Percentiles rank a stretch among this genome's conserved stretches.
These are phyloP conservation scores for Colletotrichum eremochloae DNA, from an alignment of 2,329 filamentous ascomycete genomes.

Conservation along the genomic window DNA sequence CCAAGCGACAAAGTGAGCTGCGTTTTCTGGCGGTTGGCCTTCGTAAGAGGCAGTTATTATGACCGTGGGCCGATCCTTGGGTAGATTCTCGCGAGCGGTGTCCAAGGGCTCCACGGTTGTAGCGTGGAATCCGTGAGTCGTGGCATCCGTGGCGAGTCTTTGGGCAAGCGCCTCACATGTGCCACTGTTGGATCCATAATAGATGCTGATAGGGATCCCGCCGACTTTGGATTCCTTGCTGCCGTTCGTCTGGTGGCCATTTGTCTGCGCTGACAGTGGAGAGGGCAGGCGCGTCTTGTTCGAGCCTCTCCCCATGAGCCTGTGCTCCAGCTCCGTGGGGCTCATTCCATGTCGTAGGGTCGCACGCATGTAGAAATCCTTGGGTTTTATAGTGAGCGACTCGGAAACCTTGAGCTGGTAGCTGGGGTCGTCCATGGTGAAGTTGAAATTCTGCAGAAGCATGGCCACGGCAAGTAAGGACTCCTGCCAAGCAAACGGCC, in stretches of 20 bases:
- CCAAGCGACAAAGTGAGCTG: conserved; percentile 75
- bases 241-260: conserved; percentile 20
- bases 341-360: conserved; percentile 59
- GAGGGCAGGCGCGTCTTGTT: conserved; percentile 19
- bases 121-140: conserved; percentile 67
- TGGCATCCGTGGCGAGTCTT: conserved; percentile 68
- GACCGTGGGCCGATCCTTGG: conserved; percentile 68
- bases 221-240: conserved; percentile 25
- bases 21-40: conserved; percentile 78
- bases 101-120: conserved; percentile 67
- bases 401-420: conserved; percentile 67
- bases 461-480: conserved; percentile 62
- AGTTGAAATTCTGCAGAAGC: conserved; percentile 76
- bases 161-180: conserved; percentile 77
- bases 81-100: conserved; percentile 67
- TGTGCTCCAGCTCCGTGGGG: conserved; percentile 59
- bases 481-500: conserved; percentile 68
- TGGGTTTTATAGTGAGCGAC: conserved; percentile 71
- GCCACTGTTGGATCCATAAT: conserved; percentile 77
- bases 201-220: conserved; percentile 65
- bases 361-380: conserved; percentile 71
- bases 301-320: conserved; percentile 53
- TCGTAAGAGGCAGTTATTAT: conserved; percentile 79
- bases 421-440: conserved; percentile 69
- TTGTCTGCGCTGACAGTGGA: conserved; percentile 13